A percentile compares a stretch with the other conserved stretches of the same genome.
Evolutionary conservation across 1,284 basidiomycete genomes (phyloP).

Genomic region (Ustilago vetiveriae): DNA sequence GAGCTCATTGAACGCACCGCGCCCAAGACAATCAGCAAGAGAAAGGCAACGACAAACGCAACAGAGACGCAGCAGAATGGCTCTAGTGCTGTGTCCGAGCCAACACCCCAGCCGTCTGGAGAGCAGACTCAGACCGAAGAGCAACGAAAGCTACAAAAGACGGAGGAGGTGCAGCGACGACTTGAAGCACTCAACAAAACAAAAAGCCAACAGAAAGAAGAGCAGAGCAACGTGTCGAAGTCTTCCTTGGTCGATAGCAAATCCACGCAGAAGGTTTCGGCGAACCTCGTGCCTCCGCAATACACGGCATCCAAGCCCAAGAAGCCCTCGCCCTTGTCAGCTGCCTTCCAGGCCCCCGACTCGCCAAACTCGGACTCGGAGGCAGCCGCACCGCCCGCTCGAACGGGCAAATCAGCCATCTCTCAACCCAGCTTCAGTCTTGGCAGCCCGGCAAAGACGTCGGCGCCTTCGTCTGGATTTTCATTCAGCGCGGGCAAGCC

Average conservation of each 20-base stretch:
- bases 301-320: slow-evolving; percentile 50
- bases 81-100: not conserved
- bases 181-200: slow-evolving; percentile 46
- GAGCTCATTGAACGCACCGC: slow-evolving; percentile 59
- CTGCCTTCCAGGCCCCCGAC: slow-evolving; percentile 46
- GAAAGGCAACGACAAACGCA: slow-evolving; percentile 9
- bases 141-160: slow-evolving; percentile 45
- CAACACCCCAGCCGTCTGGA: not conserved
- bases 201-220: slow-evolving; percentile 22
- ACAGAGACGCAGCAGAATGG: slow-evolving; percentile 7
- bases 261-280: slow-evolving; percentile 6
- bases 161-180: slow-evolving; percentile 49
- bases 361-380: slow-evolving; percentile 51
- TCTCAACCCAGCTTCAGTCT: slow-evolving; percentile 28
- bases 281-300: slow-evolving; percentile 34
- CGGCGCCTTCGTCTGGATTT: slow-evolving; percentile 22
- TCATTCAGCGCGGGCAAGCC: slow-evolving; percentile 33
- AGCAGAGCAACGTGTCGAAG: slow-evolving; percentile 8
- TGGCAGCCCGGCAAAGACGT: slow-evolving; percentile 14
- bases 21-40: slow-evolving; percentile 29
- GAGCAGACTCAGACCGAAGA: slow-evolving; percentile 4
- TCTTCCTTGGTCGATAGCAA: slow-evolving; percentile 1
- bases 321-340: slow-evolving; percentile 55
- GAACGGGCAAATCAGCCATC: slow-evolving; percentile 11
- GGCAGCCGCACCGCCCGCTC: slow-evolving; percentile 5